These are phyloP conservation scores for Termitomyces sp. DNA, from an alignment of 768 basidiomycete species.

Conservation along the genomic window DNA sequence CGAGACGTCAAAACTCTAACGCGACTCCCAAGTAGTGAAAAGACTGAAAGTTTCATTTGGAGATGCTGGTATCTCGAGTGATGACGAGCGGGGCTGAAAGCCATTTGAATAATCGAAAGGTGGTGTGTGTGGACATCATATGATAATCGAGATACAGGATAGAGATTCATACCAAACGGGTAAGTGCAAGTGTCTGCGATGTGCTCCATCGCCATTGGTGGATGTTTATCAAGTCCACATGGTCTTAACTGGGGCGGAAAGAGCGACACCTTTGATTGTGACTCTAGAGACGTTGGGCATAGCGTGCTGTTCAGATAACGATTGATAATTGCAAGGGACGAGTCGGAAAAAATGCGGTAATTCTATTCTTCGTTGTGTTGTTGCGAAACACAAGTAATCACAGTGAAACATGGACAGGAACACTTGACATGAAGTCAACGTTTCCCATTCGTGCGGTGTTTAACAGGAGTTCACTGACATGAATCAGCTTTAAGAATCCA, in stretches of 20 bases:
- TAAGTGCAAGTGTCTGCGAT: neutral
- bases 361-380: neutral
- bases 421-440: neutral
- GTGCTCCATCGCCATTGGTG: no score
- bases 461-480: neutral
- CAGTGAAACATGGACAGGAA: neutral
- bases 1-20: neutral
- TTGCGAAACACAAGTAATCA: neutral
- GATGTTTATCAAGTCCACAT: neutral
- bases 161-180: neutral
- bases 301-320: neutral
- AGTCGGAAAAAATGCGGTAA: neutral
- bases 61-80: neutral
- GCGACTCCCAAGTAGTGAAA: neutral
- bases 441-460: neutral
- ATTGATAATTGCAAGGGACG: neutral
- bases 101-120: neutral
- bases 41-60: neutral
- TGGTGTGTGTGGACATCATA: neutral
- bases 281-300: neutral
- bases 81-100: neutral
- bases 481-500: neutral
- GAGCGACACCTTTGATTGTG: neutral
- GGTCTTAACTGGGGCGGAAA: neutral
- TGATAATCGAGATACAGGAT: neutral